Evolutionary conservation across 345 rosid species (phyloP).

Genomic region (Citrus inodora): DNA sequence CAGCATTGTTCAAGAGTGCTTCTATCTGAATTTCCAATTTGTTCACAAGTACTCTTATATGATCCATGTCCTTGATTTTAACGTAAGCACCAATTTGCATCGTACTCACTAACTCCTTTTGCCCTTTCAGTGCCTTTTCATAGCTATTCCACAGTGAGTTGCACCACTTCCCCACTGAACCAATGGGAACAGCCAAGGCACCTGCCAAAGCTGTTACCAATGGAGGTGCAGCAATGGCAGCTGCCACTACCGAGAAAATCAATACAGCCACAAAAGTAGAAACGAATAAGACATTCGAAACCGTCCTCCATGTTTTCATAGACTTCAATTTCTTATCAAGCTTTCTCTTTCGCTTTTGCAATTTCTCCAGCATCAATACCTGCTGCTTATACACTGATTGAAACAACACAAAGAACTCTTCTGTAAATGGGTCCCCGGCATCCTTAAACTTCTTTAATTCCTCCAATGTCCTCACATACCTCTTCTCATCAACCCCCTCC

Average conservation of each 20-base stretch:
- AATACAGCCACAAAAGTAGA: constrained; percentile 66
- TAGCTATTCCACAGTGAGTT: constrained; percentile 55
- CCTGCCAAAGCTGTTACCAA: constrained; percentile 62
- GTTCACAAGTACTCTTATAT: constrained; percentile 48
- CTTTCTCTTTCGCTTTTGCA: constrained; percentile 44
- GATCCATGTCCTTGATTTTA: constrained; percentile 66
- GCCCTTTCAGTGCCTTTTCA: constrained; percentile 52
- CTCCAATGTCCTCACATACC: constrained; percentile 55
- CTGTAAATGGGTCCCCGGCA: constrained; percentile 65
- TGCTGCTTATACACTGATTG: constrained; percentile 52
- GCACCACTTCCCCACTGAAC: constrained; percentile 82
- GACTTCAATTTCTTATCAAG: constrained; percentile 63
- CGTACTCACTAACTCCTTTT: constrained; percentile 45
- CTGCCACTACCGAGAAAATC: constrained; percentile 87
- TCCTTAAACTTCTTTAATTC: constrained; percentile 62
- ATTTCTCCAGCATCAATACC: constrained; percentile 44
- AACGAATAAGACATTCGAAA: constrained; percentile 70
- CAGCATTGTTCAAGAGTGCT: constrained; percentile 46
- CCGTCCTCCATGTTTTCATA: constrained; percentile 68
- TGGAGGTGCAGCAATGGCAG: constrained; percentile 79
- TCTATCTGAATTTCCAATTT: constrained; percentile 55
- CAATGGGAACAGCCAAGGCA: constrained; percentile 65
- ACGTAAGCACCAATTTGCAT: constrained; percentile 47
- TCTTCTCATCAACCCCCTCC: constrained; percentile 31
- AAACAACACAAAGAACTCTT: constrained; percentile 57